Evolutionary conservation across 192 early-diverging fungal species (phyloP).

Genomic region (Phycomyces blakesleeanus): DNA sequence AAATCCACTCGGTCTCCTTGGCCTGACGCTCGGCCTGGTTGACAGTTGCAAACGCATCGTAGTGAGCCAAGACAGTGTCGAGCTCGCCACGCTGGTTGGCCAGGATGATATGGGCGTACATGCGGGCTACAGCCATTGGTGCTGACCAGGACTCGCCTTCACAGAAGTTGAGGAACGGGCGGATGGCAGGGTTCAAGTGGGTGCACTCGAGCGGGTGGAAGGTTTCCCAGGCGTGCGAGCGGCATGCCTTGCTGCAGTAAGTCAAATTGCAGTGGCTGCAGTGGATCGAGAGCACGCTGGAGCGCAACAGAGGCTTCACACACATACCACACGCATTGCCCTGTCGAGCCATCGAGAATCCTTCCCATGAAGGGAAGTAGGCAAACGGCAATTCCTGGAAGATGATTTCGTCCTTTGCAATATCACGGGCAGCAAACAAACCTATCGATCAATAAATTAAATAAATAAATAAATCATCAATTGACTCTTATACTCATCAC

Average conservation of each 20-base stretch:
- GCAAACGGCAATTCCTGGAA: slow-evolving; percentile 57
- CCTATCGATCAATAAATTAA: too few species aligned
- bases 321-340: slow-evolving; percentile 55
- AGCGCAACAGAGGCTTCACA: slow-evolving; percentile 41
- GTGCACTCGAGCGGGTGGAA: slow-evolving; percentile 46
- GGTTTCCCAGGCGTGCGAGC: slow-evolving; percentile 42
- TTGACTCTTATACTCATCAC: too few species aligned
- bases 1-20: slow-evolving; percentile 53
- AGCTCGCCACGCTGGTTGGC: slow-evolving; percentile 46
- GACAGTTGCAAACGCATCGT: slow-evolving; percentile 54
- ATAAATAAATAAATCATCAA: too few species aligned
- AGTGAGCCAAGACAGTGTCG: slow-evolving; percentile 38
- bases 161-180: slow-evolving; percentile 42
- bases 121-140: slow-evolving; percentile 45
- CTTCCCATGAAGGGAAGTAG: slow-evolving; percentile 56
- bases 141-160: slow-evolving; percentile 42
- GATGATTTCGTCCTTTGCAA: slow-evolving; percentile 42
- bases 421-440: slow-evolving; percentile 51
- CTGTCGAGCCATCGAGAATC: slow-evolving; percentile 37
- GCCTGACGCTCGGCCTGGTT: slow-evolving; percentile 51
- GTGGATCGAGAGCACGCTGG: slow-evolving; percentile 29
- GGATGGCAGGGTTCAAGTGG: slow-evolving; percentile 38
- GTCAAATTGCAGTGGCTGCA: slow-evolving; percentile 39
- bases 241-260: slow-evolving; percentile 49
- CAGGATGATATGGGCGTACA: slow-evolving; percentile 43